These are phyloP conservation scores for Penicillium hordei DNA, from an alignment of 2,329 filamentous ascomycete genomes.

Conservation along the genomic window DNA sequence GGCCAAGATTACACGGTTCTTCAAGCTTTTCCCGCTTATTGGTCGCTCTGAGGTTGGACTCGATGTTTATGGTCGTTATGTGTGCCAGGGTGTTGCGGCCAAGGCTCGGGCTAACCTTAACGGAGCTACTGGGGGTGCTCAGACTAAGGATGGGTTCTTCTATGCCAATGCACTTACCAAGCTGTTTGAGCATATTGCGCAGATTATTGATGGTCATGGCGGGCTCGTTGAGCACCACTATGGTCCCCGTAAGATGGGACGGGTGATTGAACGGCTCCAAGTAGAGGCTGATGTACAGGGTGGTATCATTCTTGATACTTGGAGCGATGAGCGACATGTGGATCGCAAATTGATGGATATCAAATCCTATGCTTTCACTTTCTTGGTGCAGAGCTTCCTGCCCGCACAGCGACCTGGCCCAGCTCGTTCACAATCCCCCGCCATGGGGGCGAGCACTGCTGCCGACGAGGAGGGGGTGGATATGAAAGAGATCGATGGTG, in stretches of 20 bases:
- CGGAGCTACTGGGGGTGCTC: conserved; percentile 59
- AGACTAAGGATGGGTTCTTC: conserved; percentile 76
- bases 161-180: conserved; percentile 88
- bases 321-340: conserved; percentile 83
- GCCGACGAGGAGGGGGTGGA: conserved; percentile 90
- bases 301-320: conserved; percentile 92
- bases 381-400: conserved; percentile 91
- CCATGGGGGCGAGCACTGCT: conserved; percentile 51
- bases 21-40: conserved; percentile 95
- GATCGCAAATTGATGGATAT: conserved; percentile 88
- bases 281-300: conserved; percentile 95
- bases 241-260: conserved; percentile 86
- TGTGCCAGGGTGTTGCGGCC: conserved; percentile 89
- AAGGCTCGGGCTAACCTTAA: conserved; percentile 79
- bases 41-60: conserved; percentile 83
- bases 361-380: conserved; percentile 97
- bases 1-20: conserved; percentile 88
- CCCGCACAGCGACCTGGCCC: conserved; percentile 67
- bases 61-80: conserved; percentile 93
- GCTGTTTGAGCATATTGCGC: conserved; percentile 94
- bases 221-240: conserved; percentile 92
- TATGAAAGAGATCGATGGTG: conserved; percentile 90
- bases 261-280: conserved; percentile 88
- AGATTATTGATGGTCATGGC: conserved; percentile 91
- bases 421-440: conserved; percentile 74